A percentile compares a stretch with the other conserved stretches of the same genome.
phyloP scores from a whole-genome alignment of 2,329 filamentous ascomycete genomes.

The Botrytis galanthina region DNA sequence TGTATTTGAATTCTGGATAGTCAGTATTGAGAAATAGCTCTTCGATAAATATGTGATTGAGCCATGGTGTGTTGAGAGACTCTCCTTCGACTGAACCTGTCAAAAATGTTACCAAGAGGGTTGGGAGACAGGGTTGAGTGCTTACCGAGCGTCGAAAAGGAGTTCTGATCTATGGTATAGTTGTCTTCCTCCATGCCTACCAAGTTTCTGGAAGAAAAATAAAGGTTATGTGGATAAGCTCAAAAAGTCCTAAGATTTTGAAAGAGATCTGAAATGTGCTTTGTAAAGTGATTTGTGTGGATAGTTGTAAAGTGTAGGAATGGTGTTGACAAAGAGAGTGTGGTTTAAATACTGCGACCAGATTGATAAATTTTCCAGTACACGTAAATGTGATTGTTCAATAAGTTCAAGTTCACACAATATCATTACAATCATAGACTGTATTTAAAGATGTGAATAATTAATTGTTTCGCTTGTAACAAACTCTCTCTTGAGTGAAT shows the following conservation, averaged over 20 bases:
- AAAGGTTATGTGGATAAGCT: not conserved
- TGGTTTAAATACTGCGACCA: not conserved
- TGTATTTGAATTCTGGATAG: not conserved
- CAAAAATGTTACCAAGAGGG: not conserved
- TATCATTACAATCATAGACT: not conserved
- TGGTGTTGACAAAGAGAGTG: not conserved
- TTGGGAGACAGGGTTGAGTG: not conserved
- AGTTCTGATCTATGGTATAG: not conserved
- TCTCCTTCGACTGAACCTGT: not conserved
- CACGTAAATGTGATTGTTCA: not conserved
- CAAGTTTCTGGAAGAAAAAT: not conserved
- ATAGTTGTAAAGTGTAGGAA: not conserved
- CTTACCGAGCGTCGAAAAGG: slow-evolving; percentile 2
- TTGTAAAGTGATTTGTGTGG: not conserved
- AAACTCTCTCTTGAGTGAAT: not conserved
- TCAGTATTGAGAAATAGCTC: not conserved
- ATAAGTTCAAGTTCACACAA: not conserved
- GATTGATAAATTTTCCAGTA: not conserved
- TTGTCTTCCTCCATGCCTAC: not conserved
- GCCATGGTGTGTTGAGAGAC: not conserved
- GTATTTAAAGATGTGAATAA: not conserved
- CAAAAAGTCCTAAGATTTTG: not conserved
- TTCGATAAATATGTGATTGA: not conserved
- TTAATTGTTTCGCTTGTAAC: not conserved
- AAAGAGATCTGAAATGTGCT: not conserved